Evolutionary conservation across 1,139 yeast genomes (phyloP).

Genomic region (Blastobotrys petasosporus): DNA sequence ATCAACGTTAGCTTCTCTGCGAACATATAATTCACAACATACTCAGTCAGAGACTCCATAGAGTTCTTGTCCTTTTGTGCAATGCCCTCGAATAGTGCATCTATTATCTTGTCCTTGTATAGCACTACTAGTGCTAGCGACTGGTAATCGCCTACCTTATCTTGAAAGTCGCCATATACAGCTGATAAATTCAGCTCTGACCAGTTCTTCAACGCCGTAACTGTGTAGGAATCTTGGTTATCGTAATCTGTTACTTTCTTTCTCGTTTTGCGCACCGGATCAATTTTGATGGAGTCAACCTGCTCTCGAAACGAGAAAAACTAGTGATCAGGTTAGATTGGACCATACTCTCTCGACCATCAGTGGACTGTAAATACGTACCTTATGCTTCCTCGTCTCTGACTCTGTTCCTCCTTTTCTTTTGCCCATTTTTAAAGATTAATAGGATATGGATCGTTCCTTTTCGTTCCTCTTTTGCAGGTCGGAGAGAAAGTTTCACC

Average conservation of each 20-base stretch:
- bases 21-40: slow-evolving; percentile 15
- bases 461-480: neutral
- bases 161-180: slow-evolving; percentile 58
- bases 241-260: slow-evolving; percentile 59
- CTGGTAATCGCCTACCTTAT: slow-evolving; percentile 51
- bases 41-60: slow-evolving; percentile 73
- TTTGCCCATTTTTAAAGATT: slow-evolving; percentile 16
- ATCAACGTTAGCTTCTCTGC: neutral
- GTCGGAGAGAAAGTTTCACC: neutral
- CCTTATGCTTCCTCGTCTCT: slow-evolving; percentile 19
- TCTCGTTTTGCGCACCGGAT: slow-evolving; percentile 62
- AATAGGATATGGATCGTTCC: too few species aligned
- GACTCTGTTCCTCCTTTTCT: slow-evolving; percentile 23
- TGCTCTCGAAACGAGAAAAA: slow-evolving; percentile 77
- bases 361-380: slow-evolving; percentile 10
- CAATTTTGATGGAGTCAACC: slow-evolving; percentile 77
- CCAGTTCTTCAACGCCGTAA: slow-evolving; percentile 81
- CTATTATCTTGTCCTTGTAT: slow-evolving; percentile 60
- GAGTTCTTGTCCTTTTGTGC: slow-evolving; percentile 59
- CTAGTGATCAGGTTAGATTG: slow-evolving; percentile 13
- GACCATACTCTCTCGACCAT: neutral
- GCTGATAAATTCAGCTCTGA: slow-evolving; percentile 76
- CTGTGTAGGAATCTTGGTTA: slow-evolving; percentile 66
- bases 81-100: slow-evolving; percentile 46
- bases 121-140: slow-evolving; percentile 77